Evolutionary conservation across 257 asterid species (phyloP), one percentile per base, ranked within the genome.

Genomic region (Verbascum thapsus): DNA sequence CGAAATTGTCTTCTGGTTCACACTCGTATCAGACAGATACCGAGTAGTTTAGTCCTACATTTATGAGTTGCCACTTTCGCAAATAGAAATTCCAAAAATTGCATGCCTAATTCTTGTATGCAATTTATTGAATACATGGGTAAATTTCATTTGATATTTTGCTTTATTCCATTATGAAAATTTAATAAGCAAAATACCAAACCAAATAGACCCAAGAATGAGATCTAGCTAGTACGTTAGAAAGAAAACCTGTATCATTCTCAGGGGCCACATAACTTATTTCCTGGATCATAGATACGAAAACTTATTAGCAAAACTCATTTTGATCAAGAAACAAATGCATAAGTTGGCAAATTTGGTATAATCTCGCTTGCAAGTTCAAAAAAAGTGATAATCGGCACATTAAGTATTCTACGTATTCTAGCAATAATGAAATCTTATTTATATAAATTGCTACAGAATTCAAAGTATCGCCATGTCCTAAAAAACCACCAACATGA

Each of bases 181-280:
- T 26, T 26, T 1, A 26, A 1, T 1, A 26, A 26, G 32, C 5
- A 26, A 26, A 26, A 26, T 26, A n/a, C n/a, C n/a, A n/a, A 26
- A 26, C 32, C 32, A 1, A 26, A 26, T 26, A 26, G 2, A 26
- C 32, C 32, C 32, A 26, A 26, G 9, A 47, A 42, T 12, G 10
- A 12, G n/a, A 22, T 59, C 18, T 13, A 60, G 30, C 56, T 17
- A 54, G 19, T 51, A 54, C 17, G 69, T 43, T 26, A 61, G 69
- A 71, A 26, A 53, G 56, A 55, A 69, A 70, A 87, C 97, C 97
- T 90, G 95, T 87, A 70, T 90, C 95, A 75, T 81, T 64, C 48
- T 66, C 89, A 48, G 76, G 74, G 39, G 79, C 81, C 35, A 74
- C 59, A 76, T 76, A 79, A 72, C 76, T 52, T 11, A 72, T 44